Conservation (phyloP, 805 yeast species). For the Teunomyces aglyptinius region DNA sequence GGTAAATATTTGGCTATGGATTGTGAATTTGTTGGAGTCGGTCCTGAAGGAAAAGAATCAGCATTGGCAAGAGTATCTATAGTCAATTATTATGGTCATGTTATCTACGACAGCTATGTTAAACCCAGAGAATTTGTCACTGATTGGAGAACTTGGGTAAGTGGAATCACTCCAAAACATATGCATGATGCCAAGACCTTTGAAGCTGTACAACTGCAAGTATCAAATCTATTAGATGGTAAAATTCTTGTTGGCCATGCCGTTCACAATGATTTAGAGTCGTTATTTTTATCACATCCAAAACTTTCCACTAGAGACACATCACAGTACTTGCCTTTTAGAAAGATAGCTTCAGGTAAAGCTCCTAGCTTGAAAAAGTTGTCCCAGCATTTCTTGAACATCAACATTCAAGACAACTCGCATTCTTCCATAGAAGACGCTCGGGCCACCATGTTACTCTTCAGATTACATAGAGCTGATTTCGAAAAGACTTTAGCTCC, state of each 20-base stretch:
- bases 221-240: slow-evolving; percentile 50
- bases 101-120: slow-evolving; percentile 71
- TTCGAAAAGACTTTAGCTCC: slow-evolving; percentile 43
- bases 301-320: slow-evolving; percentile 69
- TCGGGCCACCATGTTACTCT: slow-evolving; percentile 80
- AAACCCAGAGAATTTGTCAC: slow-evolving; percentile 72
- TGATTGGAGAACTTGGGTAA: slow-evolving; percentile 91
- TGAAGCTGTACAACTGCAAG: slow-evolving; percentile 60
- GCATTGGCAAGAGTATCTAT: slow-evolving; percentile 85
- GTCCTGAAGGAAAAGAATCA: slow-evolving; percentile 64
- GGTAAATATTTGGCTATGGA: slow-evolving; percentile 84
- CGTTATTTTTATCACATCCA: slow-evolving; percentile 68
- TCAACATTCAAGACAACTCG: slow-evolving; percentile 67
- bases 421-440: slow-evolving; percentile 94
- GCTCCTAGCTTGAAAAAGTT: slow-evolving; percentile 73
- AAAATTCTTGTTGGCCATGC: slow-evolving; percentile 83
- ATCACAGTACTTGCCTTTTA: slow-evolving; percentile 56
- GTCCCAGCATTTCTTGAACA: slow-evolving; percentile 51
- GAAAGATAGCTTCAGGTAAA: slow-evolving; percentile 60
- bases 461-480: slow-evolving; percentile 56
- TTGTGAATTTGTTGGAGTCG: slow-evolving; percentile 94
- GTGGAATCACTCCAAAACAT: slow-evolving; percentile 74
- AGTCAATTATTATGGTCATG: slow-evolving; percentile 77
- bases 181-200: slow-evolving; percentile 68
- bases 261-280: slow-evolving; percentile 71